Percentiles rank a stretch among this genome's conserved stretches.
Evolutionary conservation across 2,329 filamentous ascomycete genomes (phyloP).

Genomic region (Magnaporthiopsis rhizophila): DNA sequence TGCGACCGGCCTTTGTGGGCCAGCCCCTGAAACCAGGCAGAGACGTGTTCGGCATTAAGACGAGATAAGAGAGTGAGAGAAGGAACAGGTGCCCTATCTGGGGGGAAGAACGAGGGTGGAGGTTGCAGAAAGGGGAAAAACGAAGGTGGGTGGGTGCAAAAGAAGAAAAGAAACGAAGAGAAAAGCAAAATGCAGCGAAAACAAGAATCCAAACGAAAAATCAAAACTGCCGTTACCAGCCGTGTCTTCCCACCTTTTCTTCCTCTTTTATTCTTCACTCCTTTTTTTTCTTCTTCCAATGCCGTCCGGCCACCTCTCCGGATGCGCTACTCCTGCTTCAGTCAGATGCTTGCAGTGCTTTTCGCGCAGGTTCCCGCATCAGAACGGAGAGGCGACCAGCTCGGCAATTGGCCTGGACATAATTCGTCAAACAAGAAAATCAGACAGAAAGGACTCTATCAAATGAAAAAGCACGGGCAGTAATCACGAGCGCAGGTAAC

Average conservation of each 20-base stretch:
- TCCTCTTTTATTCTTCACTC: not conserved
- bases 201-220: not conserved
- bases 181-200: not conserved
- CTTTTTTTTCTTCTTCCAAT: not conserved
- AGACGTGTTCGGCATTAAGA: conserved; percentile 7
- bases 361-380: not conserved
- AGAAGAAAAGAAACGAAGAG: not conserved
- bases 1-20: not conserved
- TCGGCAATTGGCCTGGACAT: not conserved
- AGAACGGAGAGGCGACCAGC: not conserved
- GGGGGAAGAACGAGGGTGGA: not conserved
- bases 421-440: not conserved
- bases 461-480: not conserved
- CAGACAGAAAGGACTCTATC: not conserved
- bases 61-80: not conserved
- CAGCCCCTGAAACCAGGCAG: conserved; percentile 7
- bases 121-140: not conserved
- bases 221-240: not conserved
- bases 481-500: not conserved
- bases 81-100: not conserved
- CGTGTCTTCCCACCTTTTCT: not conserved
- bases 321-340: too few relatives aligned
- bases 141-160: not conserved
- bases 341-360: not conserved
- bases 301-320: not conserved